Conservation (phyloP, 768 basidiomycete species). For the Lepiota venenata region DNA sequence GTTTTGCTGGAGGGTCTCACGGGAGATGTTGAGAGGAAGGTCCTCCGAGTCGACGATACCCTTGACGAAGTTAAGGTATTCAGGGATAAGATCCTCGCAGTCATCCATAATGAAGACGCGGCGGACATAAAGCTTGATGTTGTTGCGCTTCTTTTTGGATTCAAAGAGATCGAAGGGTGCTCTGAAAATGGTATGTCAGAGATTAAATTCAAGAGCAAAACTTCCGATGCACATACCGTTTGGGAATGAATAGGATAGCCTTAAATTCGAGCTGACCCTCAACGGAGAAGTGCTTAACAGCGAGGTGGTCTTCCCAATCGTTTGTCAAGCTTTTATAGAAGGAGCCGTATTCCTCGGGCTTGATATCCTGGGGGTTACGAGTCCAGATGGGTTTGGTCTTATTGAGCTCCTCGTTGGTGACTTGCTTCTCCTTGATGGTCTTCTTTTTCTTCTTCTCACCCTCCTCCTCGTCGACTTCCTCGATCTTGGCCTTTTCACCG, state of each 20-base stretch:
- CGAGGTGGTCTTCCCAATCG: constrained; percentile 99
- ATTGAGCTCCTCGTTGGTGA: constrained; percentile 97
- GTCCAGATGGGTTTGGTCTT: constrained; percentile 99
- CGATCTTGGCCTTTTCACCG: constrained; percentile 73
- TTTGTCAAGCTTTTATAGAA: constrained; percentile 99
- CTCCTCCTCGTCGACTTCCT: constrained; percentile 84
- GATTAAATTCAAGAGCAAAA: background rate
- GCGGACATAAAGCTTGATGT: constrained; percentile 99
- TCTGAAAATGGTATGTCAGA: constrained; percentile 33
- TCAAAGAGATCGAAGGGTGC: constrained; percentile 99
- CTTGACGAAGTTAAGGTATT: constrained; percentile 99
- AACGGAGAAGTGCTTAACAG: constrained; percentile 99
- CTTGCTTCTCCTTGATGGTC: constrained; percentile 87
- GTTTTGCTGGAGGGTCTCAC: constrained; percentile 99
- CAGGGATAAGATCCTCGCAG: constrained; percentile 98
- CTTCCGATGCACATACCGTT: constrained; percentile 57
- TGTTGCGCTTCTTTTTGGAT: constrained; percentile 99
- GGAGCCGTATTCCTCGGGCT: constrained; percentile 84
- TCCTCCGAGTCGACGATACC: constrained; percentile 99
- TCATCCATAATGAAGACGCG: constrained; percentile 99
- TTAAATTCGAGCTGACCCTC: constrained; percentile 99
- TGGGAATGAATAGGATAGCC: constrained; percentile 96
- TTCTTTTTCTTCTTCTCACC: constrained; percentile 90
- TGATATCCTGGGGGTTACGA: constrained; percentile 94
- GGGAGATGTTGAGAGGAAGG: constrained; percentile 98